Evolutionary conservation across 352 stramenopile genomes (phyloP).

Genomic region (Pythium myriotylum): DNA sequence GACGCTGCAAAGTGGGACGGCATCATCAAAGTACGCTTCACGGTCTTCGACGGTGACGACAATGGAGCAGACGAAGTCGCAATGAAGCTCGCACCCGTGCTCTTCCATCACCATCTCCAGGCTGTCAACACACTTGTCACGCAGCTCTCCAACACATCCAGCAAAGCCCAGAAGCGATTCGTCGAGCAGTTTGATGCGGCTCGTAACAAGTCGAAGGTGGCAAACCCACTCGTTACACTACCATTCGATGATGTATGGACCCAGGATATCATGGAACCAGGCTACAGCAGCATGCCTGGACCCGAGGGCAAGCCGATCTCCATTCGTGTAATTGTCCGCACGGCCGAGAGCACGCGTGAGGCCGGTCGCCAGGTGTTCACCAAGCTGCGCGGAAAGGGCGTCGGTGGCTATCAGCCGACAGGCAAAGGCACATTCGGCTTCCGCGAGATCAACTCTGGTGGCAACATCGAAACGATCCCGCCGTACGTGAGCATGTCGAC

Average conservation of each 20-base stretch:
- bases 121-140: constrained; percentile 14
- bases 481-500: constrained; percentile 16
- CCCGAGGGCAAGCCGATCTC: not conserved
- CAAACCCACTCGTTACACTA: constrained; percentile 5
- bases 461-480: constrained; percentile 23
- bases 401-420: constrained; percentile 11
- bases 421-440: constrained; percentile 21
- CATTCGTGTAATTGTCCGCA: constrained; percentile 14
- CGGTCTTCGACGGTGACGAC: constrained; percentile 2
- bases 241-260: constrained; percentile 10
- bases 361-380: constrained; percentile 21
- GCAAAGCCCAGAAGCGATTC: constrained; percentile 4
- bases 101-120: constrained; percentile 22
- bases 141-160: constrained; percentile 14
- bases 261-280: constrained; percentile 22
- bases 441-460: constrained; percentile 20
- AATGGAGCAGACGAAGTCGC: constrained; percentile 12
- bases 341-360: constrained; percentile 12
- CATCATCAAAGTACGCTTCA: constrained; percentile 13
- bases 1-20: constrained; percentile 13
- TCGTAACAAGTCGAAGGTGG: constrained; percentile 6
- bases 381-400: constrained; percentile 6
- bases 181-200: constrained; percentile 12
- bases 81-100: constrained; percentile 17
- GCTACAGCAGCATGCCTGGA: constrained; percentile 18